Percentiles rank a stretch among this genome's conserved stretches.
Evolutionary conservation across 192 early-diverging fungal genomes (phyloP).

Genomic region (Gamsiella multidivaricata): DNA sequence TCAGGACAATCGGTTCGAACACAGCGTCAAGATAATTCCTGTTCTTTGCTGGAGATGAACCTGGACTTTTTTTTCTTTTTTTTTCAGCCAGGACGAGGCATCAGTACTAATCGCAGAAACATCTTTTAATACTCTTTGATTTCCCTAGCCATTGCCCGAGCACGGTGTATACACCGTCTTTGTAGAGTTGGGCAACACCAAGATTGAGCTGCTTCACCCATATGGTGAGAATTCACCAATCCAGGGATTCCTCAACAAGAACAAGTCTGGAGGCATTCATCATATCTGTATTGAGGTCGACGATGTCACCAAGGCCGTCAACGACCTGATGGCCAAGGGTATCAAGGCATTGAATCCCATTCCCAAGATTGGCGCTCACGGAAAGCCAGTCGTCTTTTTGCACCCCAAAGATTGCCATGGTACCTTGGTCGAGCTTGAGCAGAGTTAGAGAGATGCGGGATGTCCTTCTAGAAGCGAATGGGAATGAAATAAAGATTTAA

Average conservation of each 20-base stretch:
- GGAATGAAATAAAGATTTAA: no score
- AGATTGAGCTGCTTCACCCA: constrained; percentile 84
- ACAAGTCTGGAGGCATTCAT: constrained; percentile 84
- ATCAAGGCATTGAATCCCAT: constrained; percentile 73
- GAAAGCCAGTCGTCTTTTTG: constrained; percentile 82
- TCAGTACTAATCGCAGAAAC: no score
- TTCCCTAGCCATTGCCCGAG: constrained; percentile 71
- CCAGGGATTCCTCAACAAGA: constrained; percentile 80
- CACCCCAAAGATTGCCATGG: constrained; percentile 89
- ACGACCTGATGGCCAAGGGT: constrained; percentile 69
- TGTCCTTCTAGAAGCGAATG: no score
- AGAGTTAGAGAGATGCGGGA: no score
- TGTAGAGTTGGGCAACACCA: constrained; percentile 87
- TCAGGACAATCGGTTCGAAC: no score
- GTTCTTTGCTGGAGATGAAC: background rate
- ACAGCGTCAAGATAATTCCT: no score
- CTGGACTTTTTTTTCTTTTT: constrained; percentile 2
- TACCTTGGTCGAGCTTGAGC: constrained; percentile 80
- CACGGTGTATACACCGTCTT: constrained; percentile 91
- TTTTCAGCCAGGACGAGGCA: background rate
- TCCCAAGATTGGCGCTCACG: constrained; percentile 87
- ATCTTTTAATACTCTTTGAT: background rate
- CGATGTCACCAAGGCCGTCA: constrained; percentile 74
- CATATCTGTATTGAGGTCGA: constrained; percentile 85
- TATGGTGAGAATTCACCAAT: constrained; percentile 83